Conservation (phyloP, 2,329 filamentous ascomycete species). For the Epichloe gansuensis region DNA sequence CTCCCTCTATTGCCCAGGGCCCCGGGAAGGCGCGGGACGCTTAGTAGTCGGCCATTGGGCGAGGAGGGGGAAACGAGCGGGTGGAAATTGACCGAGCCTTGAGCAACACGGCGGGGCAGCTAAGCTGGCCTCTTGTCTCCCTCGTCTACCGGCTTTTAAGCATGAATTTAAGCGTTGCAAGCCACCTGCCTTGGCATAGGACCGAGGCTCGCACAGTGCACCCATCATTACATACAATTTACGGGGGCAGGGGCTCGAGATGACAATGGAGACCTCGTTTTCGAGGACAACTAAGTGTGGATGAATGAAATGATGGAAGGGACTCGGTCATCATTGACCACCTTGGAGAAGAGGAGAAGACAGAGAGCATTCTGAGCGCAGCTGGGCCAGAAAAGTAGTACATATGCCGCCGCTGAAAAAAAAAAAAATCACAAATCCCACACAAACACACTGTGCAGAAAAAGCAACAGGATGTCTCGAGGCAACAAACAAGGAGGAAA, state of each 20-base stretch:
- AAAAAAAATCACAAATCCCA: too few relatives aligned
- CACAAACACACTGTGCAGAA: not conserved
- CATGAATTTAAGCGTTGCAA: constrained; percentile 40
- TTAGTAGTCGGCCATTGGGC: too few relatives aligned
- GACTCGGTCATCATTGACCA: too few relatives aligned
- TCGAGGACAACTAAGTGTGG: not conserved
- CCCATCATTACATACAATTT: not conserved
- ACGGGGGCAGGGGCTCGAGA: not conserved
- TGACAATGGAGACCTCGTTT: not conserved
- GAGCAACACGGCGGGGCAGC: constrained; percentile 2
- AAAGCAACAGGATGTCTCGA: not conserved
- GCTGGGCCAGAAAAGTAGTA: too few relatives aligned
- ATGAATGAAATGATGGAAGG: not conserved
- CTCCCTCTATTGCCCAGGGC: too few relatives aligned
- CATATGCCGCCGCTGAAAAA: too few relatives aligned
- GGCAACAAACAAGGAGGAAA: not conserved
- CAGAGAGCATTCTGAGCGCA: too few relatives aligned
- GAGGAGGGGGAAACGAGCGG: too few relatives aligned
- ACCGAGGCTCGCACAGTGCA: constrained; percentile 9
- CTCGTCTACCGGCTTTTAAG: constrained; percentile 25
- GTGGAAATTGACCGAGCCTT: too few relatives aligned
- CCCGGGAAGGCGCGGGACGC: too few relatives aligned
- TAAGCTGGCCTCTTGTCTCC: constrained; percentile 9
- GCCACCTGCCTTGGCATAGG: constrained; percentile 30
- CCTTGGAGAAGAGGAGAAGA: too few relatives aligned